Evolutionary conservation across 2,329 filamentous ascomycete species (phyloP).

Genomic region (Pseudogymnoascus sp.): DNA sequence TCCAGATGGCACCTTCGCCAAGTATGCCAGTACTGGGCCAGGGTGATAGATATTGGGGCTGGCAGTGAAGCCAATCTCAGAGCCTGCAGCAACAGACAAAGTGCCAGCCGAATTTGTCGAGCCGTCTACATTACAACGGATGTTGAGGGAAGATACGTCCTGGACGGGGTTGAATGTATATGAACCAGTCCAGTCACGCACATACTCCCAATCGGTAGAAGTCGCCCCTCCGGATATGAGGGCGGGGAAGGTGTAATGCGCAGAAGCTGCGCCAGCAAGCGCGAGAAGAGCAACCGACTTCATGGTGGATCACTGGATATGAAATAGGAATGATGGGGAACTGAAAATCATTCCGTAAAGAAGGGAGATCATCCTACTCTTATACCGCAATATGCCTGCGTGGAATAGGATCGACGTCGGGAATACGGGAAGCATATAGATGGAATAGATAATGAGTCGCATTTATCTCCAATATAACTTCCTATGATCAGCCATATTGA

Average conservation of each 20-base stretch:
- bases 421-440: not conserved
- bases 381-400: not conserved
- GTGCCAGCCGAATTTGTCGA: constrained; percentile 16
- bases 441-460: not conserved
- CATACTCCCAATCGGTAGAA: constrained; percentile 19
- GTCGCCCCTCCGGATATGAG: constrained; percentile 15
- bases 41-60: constrained; percentile 24
- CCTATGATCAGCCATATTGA: not conserved
- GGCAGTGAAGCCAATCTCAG: constrained; percentile 18
- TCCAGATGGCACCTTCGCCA: not conserved
- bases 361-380: not conserved
- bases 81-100: constrained; percentile 21
- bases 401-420: not conserved
- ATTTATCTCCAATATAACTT: not conserved
- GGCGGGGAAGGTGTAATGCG: constrained; percentile 20
- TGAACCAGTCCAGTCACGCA: constrained; percentile 23
- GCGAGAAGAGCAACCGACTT: constrained; percentile 14
- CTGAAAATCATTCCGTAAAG: not conserved
- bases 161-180: constrained; percentile 20
- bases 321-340: not conserved
- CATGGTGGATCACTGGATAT: not conserved
- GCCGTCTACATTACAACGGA: constrained; percentile 33
- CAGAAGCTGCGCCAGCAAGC: constrained; percentile 16
- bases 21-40: constrained; percentile 20
- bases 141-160: constrained; percentile 30